Evolutionary conservation across 2,329 filamentous ascomycete species (phyloP).

Genomic region (Fusarium sp.): DNA sequence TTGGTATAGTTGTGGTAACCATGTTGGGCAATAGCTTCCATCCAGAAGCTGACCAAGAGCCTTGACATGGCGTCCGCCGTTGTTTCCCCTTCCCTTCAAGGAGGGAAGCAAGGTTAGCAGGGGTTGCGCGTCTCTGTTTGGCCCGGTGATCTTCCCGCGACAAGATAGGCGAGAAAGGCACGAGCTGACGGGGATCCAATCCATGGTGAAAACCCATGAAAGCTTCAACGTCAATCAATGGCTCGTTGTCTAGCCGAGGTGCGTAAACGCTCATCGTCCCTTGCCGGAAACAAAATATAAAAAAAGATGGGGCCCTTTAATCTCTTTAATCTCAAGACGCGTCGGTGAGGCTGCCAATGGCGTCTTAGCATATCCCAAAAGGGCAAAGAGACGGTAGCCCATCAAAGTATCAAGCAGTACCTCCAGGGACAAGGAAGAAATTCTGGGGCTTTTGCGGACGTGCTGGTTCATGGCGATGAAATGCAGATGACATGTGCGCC

Average conservation of each 20-base stretch:
- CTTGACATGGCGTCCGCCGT: conserved; percentile 4
- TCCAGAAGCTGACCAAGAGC: conserved; percentile 1
- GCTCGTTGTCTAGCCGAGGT: conserved; percentile 21
- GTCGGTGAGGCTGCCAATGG: conserved; percentile 39
- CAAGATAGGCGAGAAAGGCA: conserved; percentile 42
- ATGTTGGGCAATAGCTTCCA: conserved; percentile 1
- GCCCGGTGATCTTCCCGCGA: conserved; percentile 41
- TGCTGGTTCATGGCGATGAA: background rate
- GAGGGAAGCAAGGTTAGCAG: conserved; percentile 23
- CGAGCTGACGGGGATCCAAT: conserved; percentile 18
- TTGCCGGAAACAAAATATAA: conserved; percentile 19
- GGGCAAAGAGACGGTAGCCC: conserved; percentile 19
- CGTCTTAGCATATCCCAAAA: conserved; percentile 13
- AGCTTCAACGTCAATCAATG: background rate
- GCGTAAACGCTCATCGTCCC: background rate
- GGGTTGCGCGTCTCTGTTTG: conserved; percentile 35
- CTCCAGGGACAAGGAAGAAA: conserved; percentile 7
- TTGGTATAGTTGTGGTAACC: conserved; percentile 9
- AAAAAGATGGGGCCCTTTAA: conserved; percentile 34
- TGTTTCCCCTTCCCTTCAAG: conserved; percentile 12
- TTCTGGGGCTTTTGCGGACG: conserved; percentile 1
- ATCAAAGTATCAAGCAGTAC: conserved; percentile 26
- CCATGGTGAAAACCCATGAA: conserved; percentile 1
- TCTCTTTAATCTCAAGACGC: conserved; percentile 42
- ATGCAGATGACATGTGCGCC: background rate